phyloP scores from a whole-genome alignment of 768 basidiomycete genomes.

The Phlebiopsis gigantea region DNA sequence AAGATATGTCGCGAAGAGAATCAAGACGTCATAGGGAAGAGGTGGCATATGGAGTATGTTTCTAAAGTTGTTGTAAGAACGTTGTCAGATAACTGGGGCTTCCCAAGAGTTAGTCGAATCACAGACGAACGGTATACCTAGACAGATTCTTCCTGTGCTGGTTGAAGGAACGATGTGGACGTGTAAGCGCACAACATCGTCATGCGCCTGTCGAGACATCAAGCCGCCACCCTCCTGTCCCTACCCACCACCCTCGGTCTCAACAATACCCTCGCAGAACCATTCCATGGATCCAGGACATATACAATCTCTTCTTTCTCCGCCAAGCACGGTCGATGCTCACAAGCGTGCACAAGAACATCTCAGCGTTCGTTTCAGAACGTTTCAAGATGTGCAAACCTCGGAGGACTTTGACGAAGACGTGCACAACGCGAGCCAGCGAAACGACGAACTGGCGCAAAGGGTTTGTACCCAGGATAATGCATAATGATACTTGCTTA shows the following conservation, averaged over 20 bases:
- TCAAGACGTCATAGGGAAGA: no score
- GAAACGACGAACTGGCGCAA: conserved; percentile 19
- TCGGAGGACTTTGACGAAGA: conserved; percentile 44
- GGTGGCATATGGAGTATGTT: no score
- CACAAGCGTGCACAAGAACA: conserved; percentile 30
- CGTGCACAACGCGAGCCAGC: conserved; percentile 37
- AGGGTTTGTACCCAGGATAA: conserved; percentile 25
- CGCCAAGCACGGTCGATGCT: conserved; percentile 35
- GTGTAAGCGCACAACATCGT: neutral
- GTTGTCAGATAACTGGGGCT: no score
- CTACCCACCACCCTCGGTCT: neutral
- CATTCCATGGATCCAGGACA: conserved; percentile 35
- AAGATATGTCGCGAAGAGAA: no score
- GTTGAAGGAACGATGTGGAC: neutral
- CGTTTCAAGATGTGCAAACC: conserved; percentile 28
- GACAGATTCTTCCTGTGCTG: neutral
- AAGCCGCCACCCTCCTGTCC: neutral
- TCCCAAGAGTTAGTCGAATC: no score
- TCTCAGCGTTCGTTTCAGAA: conserved; percentile 43
- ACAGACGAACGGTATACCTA: neutral
- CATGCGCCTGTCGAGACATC: neutral
- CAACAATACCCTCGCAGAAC: neutral
- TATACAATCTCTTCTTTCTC: conserved; percentile 44
- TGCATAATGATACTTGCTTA: conserved; percentile 25
- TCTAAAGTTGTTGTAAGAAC: neutral